Evolutionary conservation across 495 filamentous ascomycete species (phyloP), one percentile per base, ranked within the genome.

Genomic region (Penicillium canariense): DNA sequence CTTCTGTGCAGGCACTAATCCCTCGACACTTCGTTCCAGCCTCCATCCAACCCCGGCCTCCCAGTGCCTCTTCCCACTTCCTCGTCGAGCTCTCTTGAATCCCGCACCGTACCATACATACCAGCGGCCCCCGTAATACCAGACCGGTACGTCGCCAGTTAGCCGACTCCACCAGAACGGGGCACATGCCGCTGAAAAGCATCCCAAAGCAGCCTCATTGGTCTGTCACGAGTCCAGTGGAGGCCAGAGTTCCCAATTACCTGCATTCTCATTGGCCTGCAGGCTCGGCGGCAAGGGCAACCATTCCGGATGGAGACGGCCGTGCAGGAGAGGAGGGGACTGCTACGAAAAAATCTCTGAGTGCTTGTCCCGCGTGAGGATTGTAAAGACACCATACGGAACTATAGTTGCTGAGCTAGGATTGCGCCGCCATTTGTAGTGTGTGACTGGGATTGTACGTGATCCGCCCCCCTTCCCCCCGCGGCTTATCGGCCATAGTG

Each of bases 151-250:
- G 45, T 23, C 20, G 27, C 47, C 18, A 42, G 48, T 59, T 54
- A 61, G 55, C 51, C 52, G 53, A 54, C 56, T 50, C 56, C 56
- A 47, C 51, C 20, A 26, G 46, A 27, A 48, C 49, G 55, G 55
- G 50, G 52, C 62, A 65, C 62, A 61, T 61, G 60, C 60, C 60
- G 55, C 60, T 58, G 54, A 58, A 60, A 32, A 61, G 49, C 60
- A 61, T 52, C 49, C 46, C 45, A 67, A 67, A 67, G 64, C 54
- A 67, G 50, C 47, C 26, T 67, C 57, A 64, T 66, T 64, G 63
- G 61, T 17, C 14, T 23, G 3, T 10, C 8, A 26, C 26, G 31
- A 14, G n/a, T 4, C 12, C 34, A 28, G 54, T 55, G 55, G 60
- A 56, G 32, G 28, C 28, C 35, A 34, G n/a, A 38, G 15, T 48